These are phyloP conservation scores for Lactarius vividus DNA, from an alignment of 768 basidiomycete species.

Conservation along the genomic window DNA sequence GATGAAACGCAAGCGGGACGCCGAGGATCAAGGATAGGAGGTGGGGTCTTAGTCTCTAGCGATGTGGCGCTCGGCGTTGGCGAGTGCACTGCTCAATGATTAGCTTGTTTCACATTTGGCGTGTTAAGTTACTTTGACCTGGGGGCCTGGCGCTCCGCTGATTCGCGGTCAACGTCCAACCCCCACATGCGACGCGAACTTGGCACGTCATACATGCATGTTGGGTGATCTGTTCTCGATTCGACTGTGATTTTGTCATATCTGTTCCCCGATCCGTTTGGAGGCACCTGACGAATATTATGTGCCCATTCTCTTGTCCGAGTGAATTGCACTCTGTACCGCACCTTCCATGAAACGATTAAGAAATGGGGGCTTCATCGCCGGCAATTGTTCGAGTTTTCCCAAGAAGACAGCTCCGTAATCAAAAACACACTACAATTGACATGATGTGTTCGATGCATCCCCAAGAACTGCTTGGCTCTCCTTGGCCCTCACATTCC, in stretches of 20 bases:
- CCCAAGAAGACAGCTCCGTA: not conserved
- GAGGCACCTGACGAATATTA: not conserved
- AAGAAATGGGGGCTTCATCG: not conserved
- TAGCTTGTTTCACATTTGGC: not conserved
- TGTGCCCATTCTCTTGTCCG: not conserved
- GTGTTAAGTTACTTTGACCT: not conserved
- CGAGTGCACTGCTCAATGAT: not conserved
- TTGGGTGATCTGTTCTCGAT: not conserved
- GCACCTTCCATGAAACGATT: not conserved
- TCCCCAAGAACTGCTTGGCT: not conserved
- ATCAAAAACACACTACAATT: not conserved
- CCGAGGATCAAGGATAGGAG: slow-evolving; percentile 53
- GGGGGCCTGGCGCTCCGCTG: not conserved
- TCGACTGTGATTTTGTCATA: not conserved
- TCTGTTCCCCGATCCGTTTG: not conserved
- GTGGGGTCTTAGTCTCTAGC: not conserved
- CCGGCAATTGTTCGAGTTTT: not conserved
- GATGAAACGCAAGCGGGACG: slow-evolving; percentile 93
- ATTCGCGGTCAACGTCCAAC: not conserved
- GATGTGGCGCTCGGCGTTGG: not conserved
- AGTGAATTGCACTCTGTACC: not conserved
- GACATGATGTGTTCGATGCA: not conserved
- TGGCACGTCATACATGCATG: not conserved
- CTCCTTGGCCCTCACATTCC: not conserved
- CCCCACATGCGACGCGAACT: not conserved